Conservation (phyloP, 2,329 filamentous ascomycete species). For the Neocucurbitaria cava region DNA sequence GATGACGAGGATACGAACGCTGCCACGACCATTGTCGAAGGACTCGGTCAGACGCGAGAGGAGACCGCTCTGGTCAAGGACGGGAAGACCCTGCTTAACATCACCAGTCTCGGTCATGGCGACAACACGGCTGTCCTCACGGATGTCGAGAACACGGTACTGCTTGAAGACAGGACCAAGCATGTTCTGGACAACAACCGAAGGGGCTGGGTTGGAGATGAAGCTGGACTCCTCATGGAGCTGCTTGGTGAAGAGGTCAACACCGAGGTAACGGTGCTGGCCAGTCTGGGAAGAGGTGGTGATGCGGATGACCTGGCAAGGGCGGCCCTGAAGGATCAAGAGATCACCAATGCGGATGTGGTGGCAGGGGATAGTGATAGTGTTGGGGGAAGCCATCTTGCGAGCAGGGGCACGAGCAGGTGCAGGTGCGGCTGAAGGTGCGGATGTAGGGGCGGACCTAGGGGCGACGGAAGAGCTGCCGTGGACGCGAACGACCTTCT, state of each 20-base stretch:
- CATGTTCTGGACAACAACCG: slow-evolving; percentile 99
- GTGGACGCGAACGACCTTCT: slow-evolving; percentile 37
- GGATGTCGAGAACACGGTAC: slow-evolving; percentile 98
- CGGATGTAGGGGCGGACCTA: slow-evolving; percentile 72
- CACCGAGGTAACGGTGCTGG: slow-evolving; percentile 99
- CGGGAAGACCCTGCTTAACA: slow-evolving; percentile 92
- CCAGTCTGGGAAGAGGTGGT: slow-evolving; percentile 96
- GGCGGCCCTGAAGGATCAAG: slow-evolving; percentile 97
- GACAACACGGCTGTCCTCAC: slow-evolving; percentile 80
- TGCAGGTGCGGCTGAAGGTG: too few species aligned
- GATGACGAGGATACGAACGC: slow-evolving; percentile 93
- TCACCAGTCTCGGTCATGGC: slow-evolving; percentile 99
- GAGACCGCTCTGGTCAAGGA: slow-evolving; percentile 94
- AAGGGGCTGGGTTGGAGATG: slow-evolving; percentile 95
- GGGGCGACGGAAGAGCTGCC: slow-evolving; percentile 66
- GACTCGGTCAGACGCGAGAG: slow-evolving; percentile 79
- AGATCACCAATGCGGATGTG: slow-evolving; percentile 99
- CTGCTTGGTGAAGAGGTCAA: slow-evolving; percentile 99
- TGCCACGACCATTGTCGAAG: slow-evolving; percentile 91
- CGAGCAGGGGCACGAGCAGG: slow-evolving; percentile 28
- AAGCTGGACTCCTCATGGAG: slow-evolving; percentile 98
- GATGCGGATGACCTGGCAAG: slow-evolving; percentile 99
- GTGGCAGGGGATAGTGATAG: slow-evolving; percentile 98
- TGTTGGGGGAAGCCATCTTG: slow-evolving; percentile 71
- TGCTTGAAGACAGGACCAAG: slow-evolving; percentile 99